Conservation (phyloP, 495 filamentous ascomycete species). For the Haplographium delicatum region DNA sequence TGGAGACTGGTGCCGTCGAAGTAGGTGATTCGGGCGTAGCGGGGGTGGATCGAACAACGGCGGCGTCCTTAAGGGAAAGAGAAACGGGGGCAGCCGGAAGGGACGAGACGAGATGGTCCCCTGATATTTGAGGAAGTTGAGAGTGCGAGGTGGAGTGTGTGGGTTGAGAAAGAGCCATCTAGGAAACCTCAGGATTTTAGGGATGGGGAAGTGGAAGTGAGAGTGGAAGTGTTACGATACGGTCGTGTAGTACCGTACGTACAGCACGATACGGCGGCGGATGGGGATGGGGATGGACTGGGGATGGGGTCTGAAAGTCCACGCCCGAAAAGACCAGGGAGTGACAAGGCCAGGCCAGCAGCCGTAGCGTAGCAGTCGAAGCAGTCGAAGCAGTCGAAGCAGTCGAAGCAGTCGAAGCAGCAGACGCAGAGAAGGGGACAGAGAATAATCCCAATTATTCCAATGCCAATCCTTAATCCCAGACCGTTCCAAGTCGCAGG, state of each 20-base stretch:
- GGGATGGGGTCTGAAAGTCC: no score
- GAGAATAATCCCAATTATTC: no score
- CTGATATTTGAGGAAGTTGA: constrained; percentile 6
- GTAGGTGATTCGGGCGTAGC: not conserved
- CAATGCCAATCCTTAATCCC: no score
- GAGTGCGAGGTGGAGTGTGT: constrained; percentile 1
- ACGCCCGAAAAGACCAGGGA: no score
- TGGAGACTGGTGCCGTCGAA: no score
- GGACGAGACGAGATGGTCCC: constrained; percentile 1
- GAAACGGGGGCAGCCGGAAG: not conserved
- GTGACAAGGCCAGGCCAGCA: no score
- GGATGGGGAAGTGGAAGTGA: constrained; percentile 28
- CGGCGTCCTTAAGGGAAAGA: not conserved
- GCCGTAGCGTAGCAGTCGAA: no score
- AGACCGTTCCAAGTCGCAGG: no score
- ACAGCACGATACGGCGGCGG: not conserved
- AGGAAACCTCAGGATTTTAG: not conserved
- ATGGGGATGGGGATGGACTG: not conserved
- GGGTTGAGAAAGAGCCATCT: constrained; percentile 18
- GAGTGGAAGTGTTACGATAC: not conserved
- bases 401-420: no score
- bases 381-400: no score
- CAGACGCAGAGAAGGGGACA: no score
- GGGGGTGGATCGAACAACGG: not conserved
- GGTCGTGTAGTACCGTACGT: not conserved